phyloP scores from a whole-genome alignment of 163 green algal species.

The Volvox carteri region DNA sequence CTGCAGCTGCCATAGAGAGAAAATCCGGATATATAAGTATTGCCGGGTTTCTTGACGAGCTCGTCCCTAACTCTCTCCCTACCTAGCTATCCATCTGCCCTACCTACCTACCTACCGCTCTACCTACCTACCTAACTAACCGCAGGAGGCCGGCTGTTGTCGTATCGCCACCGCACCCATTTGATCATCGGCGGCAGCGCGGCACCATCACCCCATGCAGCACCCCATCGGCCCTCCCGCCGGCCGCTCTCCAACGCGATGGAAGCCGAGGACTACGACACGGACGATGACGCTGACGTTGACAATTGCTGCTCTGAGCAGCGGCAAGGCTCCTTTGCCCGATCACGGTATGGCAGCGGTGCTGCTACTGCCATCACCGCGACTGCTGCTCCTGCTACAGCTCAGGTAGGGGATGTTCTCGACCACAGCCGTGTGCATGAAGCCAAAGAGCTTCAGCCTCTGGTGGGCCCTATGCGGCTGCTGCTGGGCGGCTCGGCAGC shows the following conservation, averaged over 20 bases:
- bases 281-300: no score
- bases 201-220: neutral
- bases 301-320: no score
- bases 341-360: no score
- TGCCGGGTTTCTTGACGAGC: no score
- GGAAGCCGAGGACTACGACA: no score
- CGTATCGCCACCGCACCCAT: neutral
- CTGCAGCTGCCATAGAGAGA: no score
- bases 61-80: neutral
- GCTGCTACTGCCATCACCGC: neutral
- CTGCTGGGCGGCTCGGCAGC: neutral
- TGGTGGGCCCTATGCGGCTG: constrained; percentile 7
- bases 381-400: neutral
- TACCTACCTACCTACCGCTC: neutral
- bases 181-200: constrained; percentile 3
- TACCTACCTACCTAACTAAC: neutral
- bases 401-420: neutral
- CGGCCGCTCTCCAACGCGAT: no score
- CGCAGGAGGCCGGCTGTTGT: neutral
- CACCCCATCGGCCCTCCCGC: no score
- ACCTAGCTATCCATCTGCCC: neutral
- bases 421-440: constrained; percentile 17
- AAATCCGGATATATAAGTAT: no score
- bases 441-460: constrained; percentile 2
- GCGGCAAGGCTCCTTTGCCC: no score